Evolutionary conservation across 2,329 filamentous ascomycete species (phyloP), one percentile per base, ranked within the genome.

Genomic region (Xenosphaeropsis pyriputrescens): DNA sequence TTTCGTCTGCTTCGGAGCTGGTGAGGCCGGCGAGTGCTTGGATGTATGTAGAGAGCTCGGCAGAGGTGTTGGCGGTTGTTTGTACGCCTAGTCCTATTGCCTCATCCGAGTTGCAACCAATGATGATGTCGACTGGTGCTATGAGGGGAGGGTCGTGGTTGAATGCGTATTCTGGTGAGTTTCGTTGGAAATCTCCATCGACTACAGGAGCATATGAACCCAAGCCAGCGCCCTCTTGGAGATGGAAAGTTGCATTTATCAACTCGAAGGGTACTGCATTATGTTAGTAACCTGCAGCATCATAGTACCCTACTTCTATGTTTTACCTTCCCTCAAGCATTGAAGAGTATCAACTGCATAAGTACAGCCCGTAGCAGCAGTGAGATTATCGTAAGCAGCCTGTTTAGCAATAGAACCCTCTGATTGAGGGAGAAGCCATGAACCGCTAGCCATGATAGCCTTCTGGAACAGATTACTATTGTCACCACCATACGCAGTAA

Each of bases 401-500:
- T 26, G 22, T 9, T 26, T 26, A 11, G 22, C 22, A 6, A 26
- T 26, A 26, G 8, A 5, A 9, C 22, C 22, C 22, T 26, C 5
- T 26, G 4, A 11, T 3, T 3, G 12, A 9, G 22, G 22, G 8
- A 26, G 12, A 26, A 26, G 22, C 22, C 22, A 26, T 26, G 22
- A 5, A 9, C 22, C 22, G 22, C 22, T 26, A 9, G 22, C 22
- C 22, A 26, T 26, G 18, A 29, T 32, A 30, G 19, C 32, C 29
- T 48, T 63, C 4, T 63, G 57, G 47, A 74, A 74, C 0, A 75
- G 59, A 0, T 57, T 45, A 45, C 19, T 42, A 14, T 30, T 50
- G 16, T 65, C 57, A 2, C 70, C 70, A 11, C 62, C 62, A 44
- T 71, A 72, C 3, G 68, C 66, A 8, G 22, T 26, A 11, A 67